Evolutionary conservation across 495 filamentous ascomycete species (phyloP).

Genomic region (Neurospora africana): DNA sequence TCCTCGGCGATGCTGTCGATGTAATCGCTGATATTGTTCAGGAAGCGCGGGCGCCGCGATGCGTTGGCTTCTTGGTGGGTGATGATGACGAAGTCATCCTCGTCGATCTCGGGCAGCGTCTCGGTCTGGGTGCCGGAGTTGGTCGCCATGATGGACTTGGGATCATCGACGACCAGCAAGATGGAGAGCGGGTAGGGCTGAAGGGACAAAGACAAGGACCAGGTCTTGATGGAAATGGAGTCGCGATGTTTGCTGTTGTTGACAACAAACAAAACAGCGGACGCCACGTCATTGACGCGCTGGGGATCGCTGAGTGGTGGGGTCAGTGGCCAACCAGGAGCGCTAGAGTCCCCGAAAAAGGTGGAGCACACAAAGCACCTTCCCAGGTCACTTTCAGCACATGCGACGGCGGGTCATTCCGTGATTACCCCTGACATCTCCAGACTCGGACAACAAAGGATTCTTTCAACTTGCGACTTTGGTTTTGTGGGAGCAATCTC

Average conservation of each 20-base stretch:
- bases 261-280: not conserved
- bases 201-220: not conserved
- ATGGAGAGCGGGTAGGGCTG: not conserved
- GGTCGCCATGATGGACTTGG: not conserved
- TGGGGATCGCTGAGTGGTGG: not conserved
- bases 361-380: not conserved
- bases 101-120: not conserved
- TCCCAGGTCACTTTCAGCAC: not conserved
- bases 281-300: not conserved
- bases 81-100: constrained; percentile 1
- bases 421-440: not conserved
- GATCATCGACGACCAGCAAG: not conserved
- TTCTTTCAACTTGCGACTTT: not conserved
- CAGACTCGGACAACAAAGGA: not conserved
- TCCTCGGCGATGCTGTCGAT: constrained; percentile 26
- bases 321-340: not conserved
- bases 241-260: not conserved
- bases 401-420: not conserved
- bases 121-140: not conserved
- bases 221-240: not conserved
- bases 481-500: not conserved
- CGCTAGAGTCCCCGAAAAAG: not conserved
- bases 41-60: constrained; percentile 7
- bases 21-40: constrained; percentile 26
- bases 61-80: constrained; percentile 12